phyloP scores from a whole-genome alignment of 352 stramenopile species.

The Globisporangium carolinianum region DNA sequence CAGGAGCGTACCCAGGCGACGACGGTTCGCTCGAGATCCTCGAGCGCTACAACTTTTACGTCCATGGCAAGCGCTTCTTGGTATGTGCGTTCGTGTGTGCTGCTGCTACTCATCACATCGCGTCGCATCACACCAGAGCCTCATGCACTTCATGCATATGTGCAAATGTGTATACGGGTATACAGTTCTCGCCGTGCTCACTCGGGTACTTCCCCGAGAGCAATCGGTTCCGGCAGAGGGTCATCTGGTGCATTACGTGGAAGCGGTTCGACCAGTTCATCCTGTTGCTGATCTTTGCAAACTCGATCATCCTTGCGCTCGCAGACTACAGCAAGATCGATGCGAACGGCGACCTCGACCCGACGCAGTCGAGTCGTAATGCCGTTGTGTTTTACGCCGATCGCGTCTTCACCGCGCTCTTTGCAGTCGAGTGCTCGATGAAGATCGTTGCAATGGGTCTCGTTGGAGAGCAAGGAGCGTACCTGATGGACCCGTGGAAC shows the following conservation, averaged over 20 bases:
- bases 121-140: no score
- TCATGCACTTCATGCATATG: neutral
- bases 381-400: conserved; percentile 54
- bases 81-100: conserved; percentile 22
- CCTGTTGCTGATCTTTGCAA: conserved; percentile 76
- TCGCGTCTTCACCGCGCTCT: conserved; percentile 54
- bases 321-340: conserved; percentile 69
- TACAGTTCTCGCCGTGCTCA: conserved; percentile 50
- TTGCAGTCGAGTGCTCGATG: conserved; percentile 84
- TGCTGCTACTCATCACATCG: neutral
- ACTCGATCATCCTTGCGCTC: conserved; percentile 75
- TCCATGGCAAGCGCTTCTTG: conserved; percentile 46
- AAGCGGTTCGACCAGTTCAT: conserved; percentile 82
- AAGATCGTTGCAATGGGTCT: conserved; percentile 88
- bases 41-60: conserved; percentile 52
- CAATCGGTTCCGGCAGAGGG: conserved; percentile 38
- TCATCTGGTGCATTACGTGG: conserved; percentile 67
- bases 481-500: conserved; percentile 87
- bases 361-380: conserved; percentile 35
- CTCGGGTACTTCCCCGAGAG: conserved; percentile 41
- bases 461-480: conserved; percentile 57
- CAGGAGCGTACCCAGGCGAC: conserved; percentile 12
- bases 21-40: conserved; percentile 14
- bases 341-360: conserved; percentile 29
- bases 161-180: neutral